Conservation (phyloP, 2,329 filamentous ascomycete genomes). For the Clonostachys chloroleuca region DNA sequence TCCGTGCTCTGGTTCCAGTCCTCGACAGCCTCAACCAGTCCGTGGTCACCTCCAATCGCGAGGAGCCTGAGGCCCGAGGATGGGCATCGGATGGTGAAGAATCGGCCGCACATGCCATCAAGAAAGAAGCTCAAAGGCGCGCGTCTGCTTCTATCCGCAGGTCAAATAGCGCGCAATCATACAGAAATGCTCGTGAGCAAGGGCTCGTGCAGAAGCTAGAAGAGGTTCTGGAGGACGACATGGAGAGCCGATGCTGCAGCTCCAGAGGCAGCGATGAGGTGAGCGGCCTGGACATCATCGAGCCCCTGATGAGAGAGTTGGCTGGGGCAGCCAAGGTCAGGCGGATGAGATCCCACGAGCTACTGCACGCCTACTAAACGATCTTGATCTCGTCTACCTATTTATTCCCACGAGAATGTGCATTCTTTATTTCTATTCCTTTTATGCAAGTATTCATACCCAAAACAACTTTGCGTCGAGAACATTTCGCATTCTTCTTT, state of each 20-base stretch:
- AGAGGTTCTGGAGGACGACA: conserved; percentile 11
- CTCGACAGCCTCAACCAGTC: conserved; percentile 33
- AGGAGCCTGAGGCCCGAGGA: conserved; percentile 10
- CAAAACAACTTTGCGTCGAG: no score
- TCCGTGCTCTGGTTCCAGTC: conserved; percentile 36
- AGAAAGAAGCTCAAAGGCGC: background rate
- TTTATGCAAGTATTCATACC: background rate
- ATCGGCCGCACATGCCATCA: background rate
- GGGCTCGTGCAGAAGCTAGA: conserved; percentile 3
- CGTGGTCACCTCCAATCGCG: background rate
- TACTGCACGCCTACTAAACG: conserved; percentile 9
- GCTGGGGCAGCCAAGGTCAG: conserved; percentile 19
- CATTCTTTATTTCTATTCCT: background rate
- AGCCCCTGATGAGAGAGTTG: conserved; percentile 39
- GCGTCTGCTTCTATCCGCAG: background rate
- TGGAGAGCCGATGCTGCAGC: conserved; percentile 10
- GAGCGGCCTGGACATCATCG: conserved; percentile 31
- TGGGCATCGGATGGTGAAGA: conserved; percentile 25
- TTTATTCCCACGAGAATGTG: no score
- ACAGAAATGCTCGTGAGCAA: no score
- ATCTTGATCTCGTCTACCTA: no score
- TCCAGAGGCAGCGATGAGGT: conserved; percentile 17
- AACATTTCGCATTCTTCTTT: no score
- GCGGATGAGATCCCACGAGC: conserved; percentile 12
- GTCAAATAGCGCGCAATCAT: no score